Base-by-base conservation (phyloP, 352 stramenopile species). In the Phytophthora pini region DNA sequence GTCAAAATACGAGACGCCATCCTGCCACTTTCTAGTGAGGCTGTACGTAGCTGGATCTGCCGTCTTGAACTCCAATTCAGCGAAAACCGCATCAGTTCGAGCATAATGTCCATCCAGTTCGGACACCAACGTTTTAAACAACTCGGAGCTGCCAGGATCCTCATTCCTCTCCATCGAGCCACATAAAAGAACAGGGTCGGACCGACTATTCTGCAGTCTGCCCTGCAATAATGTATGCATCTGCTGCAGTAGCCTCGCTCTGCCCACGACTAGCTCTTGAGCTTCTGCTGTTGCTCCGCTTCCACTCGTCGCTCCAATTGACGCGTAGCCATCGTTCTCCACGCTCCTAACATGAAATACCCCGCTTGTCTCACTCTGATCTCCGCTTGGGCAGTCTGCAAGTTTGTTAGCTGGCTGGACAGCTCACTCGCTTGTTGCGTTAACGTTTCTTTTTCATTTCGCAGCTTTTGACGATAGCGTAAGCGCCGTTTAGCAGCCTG, bases 1-100 rank as follows among this genome's bases (percentile, higher is more conserved):
- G 41, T 75, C 67, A 34, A 70, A 65, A 46, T 59, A 75, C 44
- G 49, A 9, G 0, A 55, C 48, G 20, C 46, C 56, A 10, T 56
- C 13, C n/a, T 59, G 29, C 22, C 56, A 43, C 13, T 60, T 70
- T 29, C 22, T 39, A 0, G 41, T 56, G 17, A 60, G 27, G 36
- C 51, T 46, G 24, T 69, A 69, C 6, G 53, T 11, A 24, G 41
- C 6, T 36, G 38, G 13, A 24, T 22, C 17, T 20, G 38, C 31
- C 3, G 22, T 32, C 4, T 56, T 58, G 13, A 56, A 60, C 13
- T 70, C 5, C 15, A 61, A 31, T 13, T 31, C 29, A 15, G 17
- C 12, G 29, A 62, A 43, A 40, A 71, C 34, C 2, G 36, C 24
- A 49, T 70, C 48, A 8, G 54, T 70, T 39, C 50, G 63, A 27